Base-by-base conservation (phyloP, 2,329 filamentous ascomycete species). In the Penicillium sp. region DNA sequence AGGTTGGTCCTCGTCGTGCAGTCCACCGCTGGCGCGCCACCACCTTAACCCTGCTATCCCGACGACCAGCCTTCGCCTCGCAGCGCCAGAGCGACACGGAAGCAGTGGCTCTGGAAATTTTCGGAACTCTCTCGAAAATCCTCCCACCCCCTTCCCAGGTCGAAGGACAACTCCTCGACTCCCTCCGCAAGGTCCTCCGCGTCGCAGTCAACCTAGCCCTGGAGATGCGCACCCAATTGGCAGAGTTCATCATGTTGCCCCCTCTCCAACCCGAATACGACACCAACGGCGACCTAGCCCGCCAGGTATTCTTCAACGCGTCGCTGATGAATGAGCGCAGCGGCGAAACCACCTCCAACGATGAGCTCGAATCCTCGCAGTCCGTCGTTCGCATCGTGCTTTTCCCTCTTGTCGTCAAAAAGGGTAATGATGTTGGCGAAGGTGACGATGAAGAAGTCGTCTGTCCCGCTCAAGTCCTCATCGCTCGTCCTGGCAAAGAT, bases 241-340 rank as follows among this genome's bases (percentile, higher is more conserved):
- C 94, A 30, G 94, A 97, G 77, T 99, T 96, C 78, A 94, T 96
- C 78, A 99, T 99, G 93, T 85, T 97, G 15, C 93, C 94, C 23
- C 94, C 94, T 4, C 80, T 96, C 49, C 90, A 94, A 72, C 94
- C 94, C 18, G 91, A 97, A 72, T 97, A 96, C 73, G 92, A 97
- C 72, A 88, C 86, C 63, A 91, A 94, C 57, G 94, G 94, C 62
- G 93, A 97, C 66, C 83, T 99, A 7, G 82, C 87, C 13, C 88
- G 90, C 48, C 93, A 92, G 50, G 90, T 97, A 8, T 82, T 85
- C 53, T 99, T 99, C 83, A 96, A 96, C 67, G 89, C 93, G 1
- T 84, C 88, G 26, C 84, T 96, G 66, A 97, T 99, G 93, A 95
- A 94, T 66, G 93, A 97, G 76, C 88, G 90, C 51, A 90, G 87